Evolutionary conservation across 1,139 yeast species (phyloP), one percentile per base, ranked within the genome.

Genomic region (Petasospora rhodanensis): DNA sequence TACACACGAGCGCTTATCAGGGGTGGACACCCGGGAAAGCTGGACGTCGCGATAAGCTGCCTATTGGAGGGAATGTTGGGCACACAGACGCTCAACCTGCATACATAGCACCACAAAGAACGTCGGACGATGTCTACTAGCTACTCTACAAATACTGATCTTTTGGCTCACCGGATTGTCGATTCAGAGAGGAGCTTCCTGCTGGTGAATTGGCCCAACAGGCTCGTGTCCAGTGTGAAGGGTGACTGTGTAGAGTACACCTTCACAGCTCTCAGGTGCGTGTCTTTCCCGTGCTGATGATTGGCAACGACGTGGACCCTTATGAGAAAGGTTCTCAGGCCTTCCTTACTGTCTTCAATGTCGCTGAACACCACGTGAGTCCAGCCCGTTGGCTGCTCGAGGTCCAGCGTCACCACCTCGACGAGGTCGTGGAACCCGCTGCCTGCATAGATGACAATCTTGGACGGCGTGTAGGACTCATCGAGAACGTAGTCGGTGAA

Each of bases 261-360:
- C 57, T 73, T 67, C 22, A 91, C 66, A 0, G 91, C 83, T 33
- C 98, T 59, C 7, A 93, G 66, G 55, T 87, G 97, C 2, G 96
- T 81, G 57, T 93, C 99, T 54, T 91, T 91, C 28, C 99, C 99
- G 54, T 86, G 91, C 54, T 89, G 97, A 51, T 87, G 96, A 52
- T 91, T 93, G 1, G 86, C 74, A 18, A 79, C 63, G 17, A 93
- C 70, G n/a, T 73, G 61, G 18, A 93, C 54, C 42, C 86, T 75
- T 7, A 91, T 60, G 48, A 80, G 66, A 49, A 81, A 85, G 40
- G 96, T 79, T 47, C 83, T 80, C 36, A 89, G 60, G 0, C 79
- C 73, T 2, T 74, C 77, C 20, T 66, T 77, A 1, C 28, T 16
- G 25, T 62, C 64, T 34, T 87, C 59, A 4, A 73, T 68, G 6